Conservation (phyloP, 2,329 filamentous ascomycete species). For the Penicillium sp. region DNA sequence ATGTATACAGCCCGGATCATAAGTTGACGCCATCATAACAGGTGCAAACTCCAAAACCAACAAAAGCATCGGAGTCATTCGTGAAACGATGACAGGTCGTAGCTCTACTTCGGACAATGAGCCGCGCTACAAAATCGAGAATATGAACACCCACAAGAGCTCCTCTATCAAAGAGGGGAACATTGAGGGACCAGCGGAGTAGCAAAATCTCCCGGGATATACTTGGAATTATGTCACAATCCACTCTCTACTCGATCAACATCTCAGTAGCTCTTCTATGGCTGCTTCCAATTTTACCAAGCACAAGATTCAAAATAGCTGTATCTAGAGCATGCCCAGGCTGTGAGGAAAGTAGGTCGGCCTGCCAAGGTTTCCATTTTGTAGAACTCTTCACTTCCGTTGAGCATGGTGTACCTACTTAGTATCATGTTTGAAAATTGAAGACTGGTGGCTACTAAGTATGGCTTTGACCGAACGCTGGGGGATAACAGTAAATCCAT, state of each 20-base stretch:
- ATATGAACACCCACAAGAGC: conserved; percentile 8
- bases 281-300: no score
- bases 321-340: no score
- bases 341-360: no score
- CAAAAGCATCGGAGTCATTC: conserved; percentile 40
- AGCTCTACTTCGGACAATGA: conserved; percentile 32
- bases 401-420: no score
- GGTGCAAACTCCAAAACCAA: conserved; percentile 44
- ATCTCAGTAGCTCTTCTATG: no score
- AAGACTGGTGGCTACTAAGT: no score
- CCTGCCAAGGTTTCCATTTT: no score
- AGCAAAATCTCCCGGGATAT: background rate
- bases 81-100: conserved; percentile 34
- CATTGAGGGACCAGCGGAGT: conserved; percentile 31
- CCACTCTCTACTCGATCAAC: background rate
- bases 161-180: conserved; percentile 34
- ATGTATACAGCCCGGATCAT: background rate
- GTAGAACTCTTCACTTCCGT: no score
- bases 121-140: conserved; percentile 42
- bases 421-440: no score
- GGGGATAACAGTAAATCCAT: no score
- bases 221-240: background rate
- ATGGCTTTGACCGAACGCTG: no score
- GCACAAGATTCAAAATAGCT: no score
- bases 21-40: conserved; percentile 16